Percentiles rank a stretch among this genome's conserved stretches.
Conservation (phyloP, 2,329 filamentous ascomycete genomes). For the Apiospora pterosperma region DNA sequence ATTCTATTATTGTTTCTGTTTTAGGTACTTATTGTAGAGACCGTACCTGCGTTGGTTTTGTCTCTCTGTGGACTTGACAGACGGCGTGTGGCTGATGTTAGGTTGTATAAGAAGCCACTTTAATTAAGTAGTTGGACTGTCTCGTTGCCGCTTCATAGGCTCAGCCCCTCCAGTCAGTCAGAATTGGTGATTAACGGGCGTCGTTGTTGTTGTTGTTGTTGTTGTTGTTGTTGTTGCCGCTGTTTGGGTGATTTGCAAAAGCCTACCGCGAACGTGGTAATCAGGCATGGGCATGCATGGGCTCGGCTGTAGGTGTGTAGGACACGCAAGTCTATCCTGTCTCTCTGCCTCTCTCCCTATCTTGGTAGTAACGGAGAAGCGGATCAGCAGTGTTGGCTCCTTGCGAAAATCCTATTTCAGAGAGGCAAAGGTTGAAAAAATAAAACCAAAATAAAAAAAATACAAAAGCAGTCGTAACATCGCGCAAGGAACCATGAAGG, state of each 20-base stretch:
- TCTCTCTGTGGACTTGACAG: neutral
- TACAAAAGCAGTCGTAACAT: too few species aligned
- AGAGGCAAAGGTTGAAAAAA: neutral
- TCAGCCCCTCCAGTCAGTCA: neutral
- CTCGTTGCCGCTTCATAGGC: neutral
- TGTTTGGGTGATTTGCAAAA: neutral
- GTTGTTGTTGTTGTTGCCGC: neutral
- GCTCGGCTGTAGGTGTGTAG: neutral
- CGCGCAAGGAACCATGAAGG: neutral
- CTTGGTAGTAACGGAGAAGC: neutral
- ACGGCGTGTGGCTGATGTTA: neutral
- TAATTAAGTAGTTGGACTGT: neutral
- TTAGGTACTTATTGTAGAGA: neutral
- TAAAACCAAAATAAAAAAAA: too few species aligned
- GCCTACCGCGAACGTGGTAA: neutral
- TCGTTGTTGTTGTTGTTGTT: neutral
- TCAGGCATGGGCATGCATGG: neutral
- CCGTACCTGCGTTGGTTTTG: neutral
- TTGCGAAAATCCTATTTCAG: neutral
- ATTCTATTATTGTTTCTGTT: neutral
- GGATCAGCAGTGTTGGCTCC: neutral
- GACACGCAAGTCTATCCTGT: neutral
- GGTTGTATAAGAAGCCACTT: neutral
- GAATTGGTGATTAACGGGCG: neutral
- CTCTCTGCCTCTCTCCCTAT: too few species aligned